These are phyloP conservation scores for Xylaria sp. DNA, from an alignment of 2,329 filamentous ascomycete genomes.

Conservation along the genomic window DNA sequence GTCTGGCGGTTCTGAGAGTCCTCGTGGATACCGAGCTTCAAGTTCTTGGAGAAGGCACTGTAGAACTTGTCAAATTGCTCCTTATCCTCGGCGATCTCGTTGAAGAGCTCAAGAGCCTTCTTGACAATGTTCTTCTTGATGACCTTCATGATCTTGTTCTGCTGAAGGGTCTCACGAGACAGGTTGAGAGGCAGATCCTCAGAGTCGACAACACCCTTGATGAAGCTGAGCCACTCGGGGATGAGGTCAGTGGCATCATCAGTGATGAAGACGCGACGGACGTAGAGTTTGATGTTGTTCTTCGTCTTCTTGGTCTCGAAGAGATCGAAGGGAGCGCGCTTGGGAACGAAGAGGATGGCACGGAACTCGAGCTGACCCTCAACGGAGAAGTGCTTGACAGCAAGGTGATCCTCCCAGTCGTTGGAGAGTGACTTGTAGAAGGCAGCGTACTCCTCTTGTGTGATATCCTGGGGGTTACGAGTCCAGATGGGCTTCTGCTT, in stretches of 20 bases:
- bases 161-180: conserved; percentile 99
- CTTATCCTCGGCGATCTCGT: conserved; percentile 98
- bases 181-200: conserved; percentile 99
- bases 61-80: conserved; percentile 99
- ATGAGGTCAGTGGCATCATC: conserved; percentile 99
- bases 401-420: conserved; percentile 99
- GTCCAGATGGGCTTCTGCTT: conserved; percentile 99
- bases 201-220: conserved; percentile 99
- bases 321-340: conserved; percentile 98
- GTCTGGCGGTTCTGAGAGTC: conserved; percentile 94
- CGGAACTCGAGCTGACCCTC: conserved; percentile 99
- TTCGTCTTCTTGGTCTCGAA: conserved; percentile 99
- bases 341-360: conserved; percentile 98
- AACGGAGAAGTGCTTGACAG: conserved; percentile 99
- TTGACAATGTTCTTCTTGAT: conserved; percentile 99
- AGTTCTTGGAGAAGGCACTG: conserved; percentile 99
- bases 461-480: conserved; percentile 95
- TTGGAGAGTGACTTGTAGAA: conserved; percentile 99
- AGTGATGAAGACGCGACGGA: conserved; percentile 99
- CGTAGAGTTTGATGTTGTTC: conserved; percentile 99
- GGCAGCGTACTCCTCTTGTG: conserved; percentile 93
- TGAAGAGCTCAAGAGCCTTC: conserved; percentile 99
- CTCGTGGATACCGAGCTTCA: conserved; percentile 99
- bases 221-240: conserved; percentile 98
- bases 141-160: conserved; percentile 99